Evolutionary conservation across 2,329 filamentous ascomycete genomes (phyloP).

Genomic region (Nakataea oryzae): DNA sequence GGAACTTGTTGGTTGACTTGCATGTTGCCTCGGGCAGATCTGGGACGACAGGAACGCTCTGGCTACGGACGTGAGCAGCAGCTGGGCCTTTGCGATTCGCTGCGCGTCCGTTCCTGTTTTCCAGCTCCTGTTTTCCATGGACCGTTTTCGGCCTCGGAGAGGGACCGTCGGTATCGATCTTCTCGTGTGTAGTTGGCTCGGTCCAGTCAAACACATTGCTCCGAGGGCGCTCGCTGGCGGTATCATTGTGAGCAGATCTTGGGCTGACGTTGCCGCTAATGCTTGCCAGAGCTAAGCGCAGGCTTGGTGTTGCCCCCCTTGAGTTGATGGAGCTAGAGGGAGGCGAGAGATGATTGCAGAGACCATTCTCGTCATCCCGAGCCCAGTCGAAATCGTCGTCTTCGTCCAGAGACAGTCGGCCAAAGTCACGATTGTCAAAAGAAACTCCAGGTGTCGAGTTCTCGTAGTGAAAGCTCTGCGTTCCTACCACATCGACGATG

Average conservation of each 20-base stretch:
- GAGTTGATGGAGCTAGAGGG: constrained; percentile 45
- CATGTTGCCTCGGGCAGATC: constrained; percentile 48
- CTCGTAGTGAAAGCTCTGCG: neutral
- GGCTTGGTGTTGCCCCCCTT: constrained; percentile 38
- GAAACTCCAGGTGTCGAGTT: constrained; percentile 20
- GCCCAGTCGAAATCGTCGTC: constrained; percentile 57
- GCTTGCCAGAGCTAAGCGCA: constrained; percentile 41
- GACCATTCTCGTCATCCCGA: constrained; percentile 41
- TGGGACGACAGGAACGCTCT: constrained; percentile 66
- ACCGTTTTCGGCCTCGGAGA: constrained; percentile 63
- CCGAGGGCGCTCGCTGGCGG: constrained; percentile 37
- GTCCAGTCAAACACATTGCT: constrained; percentile 74
- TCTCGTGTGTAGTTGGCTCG: constrained; percentile 53
- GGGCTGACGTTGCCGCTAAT: constrained; percentile 36
- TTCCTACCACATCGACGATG: constrained; percentile 9
- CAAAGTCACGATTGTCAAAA: constrained; percentile 28
- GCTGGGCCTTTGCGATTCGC: constrained; percentile 57
- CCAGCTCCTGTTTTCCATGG: constrained; percentile 64
- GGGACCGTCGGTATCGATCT: constrained; percentile 44
- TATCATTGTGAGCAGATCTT: constrained; percentile 21
- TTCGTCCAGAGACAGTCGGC: constrained; percentile 46
- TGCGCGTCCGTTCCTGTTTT: constrained; percentile 59
- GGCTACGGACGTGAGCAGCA: constrained; percentile 64
- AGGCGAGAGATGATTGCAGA: constrained; percentile 47
- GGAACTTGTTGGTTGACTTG: constrained; percentile 56